Evolutionary conservation across 805 yeast species (phyloP).

Genomic region (Millerago galiae): DNA sequence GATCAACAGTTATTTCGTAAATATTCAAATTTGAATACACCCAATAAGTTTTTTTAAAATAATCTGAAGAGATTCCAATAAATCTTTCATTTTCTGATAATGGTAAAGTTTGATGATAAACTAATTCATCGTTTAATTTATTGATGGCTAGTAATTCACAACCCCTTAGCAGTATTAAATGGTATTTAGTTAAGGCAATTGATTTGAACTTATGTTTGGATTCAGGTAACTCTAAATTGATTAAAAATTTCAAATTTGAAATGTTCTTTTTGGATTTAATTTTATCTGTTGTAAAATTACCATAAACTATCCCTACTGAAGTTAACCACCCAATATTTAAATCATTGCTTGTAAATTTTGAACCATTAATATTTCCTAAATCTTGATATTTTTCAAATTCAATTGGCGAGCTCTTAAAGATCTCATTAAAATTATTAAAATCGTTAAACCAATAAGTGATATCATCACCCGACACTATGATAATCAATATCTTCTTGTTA

Average conservation of each 20-base stretch:
- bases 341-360: slow-evolving; percentile 24
- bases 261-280: slow-evolving; percentile 18
- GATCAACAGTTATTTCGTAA: slow-evolving; percentile 62
- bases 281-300: slow-evolving; percentile 25
- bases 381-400: slow-evolving; percentile 34
- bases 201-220: slow-evolving; percentile 29
- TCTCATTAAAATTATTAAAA: slow-evolving; percentile 12
- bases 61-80: slow-evolving; percentile 46
- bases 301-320: slow-evolving; percentile 40
- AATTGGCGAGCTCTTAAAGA: slow-evolving; percentile 22
- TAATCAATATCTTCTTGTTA: slow-evolving; percentile 9
- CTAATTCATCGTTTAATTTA: slow-evolving; percentile 43
- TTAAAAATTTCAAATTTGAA: slow-evolving; percentile 31
- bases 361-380: slow-evolving; percentile 26
- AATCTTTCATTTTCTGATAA: slow-evolving; percentile 29
- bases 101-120: slow-evolving; percentile 36
- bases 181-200: slow-evolving; percentile 46
- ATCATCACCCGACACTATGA: slow-evolving; percentile 26
- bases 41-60: slow-evolving; percentile 62
- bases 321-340: slow-evolving; percentile 41
- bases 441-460: slow-evolving; percentile 23
- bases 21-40: slow-evolving; percentile 52
- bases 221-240: slow-evolving; percentile 34
- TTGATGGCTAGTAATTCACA: slow-evolving; percentile 39
- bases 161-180: slow-evolving; percentile 42